Evolutionary conservation across 176 grass and related monocot species (phyloP).

Genomic region (Phoenix roebelenii): DNA sequence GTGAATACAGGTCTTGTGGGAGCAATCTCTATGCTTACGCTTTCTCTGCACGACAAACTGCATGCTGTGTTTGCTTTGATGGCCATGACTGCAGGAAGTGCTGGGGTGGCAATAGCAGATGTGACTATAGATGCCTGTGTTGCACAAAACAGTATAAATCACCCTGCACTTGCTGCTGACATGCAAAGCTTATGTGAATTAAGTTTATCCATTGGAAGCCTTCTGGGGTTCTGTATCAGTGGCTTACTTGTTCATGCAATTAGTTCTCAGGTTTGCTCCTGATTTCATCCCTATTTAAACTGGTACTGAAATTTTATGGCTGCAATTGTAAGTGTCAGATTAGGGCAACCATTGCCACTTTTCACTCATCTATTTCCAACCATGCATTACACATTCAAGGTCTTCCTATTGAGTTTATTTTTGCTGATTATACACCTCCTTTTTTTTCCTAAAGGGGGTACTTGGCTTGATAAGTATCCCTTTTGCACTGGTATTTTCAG

Average conservation of each 20-base stretch:
- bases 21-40: conserved; percentile 45
- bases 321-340: no score
- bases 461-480: conserved; percentile 78
- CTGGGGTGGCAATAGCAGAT: conserved; percentile 57
- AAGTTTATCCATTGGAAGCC: conserved; percentile 56
- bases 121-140: conserved; percentile 76
- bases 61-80: conserved; percentile 31
- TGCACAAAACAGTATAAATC: conserved; percentile 55
- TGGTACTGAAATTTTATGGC: no score
- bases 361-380: no score
- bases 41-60: conserved; percentile 36
- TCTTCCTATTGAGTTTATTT: conserved; percentile 2
- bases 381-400: not conserved
- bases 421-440: not conserved
- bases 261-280: conserved; percentile 45
- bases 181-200: conserved; percentile 76
- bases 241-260: conserved; percentile 75
- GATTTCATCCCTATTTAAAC: not conserved
- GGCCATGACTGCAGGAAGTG: conserved; percentile 43
- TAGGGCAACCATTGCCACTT: no score
- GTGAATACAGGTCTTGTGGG: conserved; percentile 52
- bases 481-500: conserved; percentile 49
- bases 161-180: conserved; percentile 55
- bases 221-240: conserved; percentile 72
- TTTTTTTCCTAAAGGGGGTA: conserved; percentile 39